Evolutionary conservation across 805 yeast genomes (phyloP), one percentile per base, ranked within the genome.

Genomic region (Ogataea methanolica): DNA sequence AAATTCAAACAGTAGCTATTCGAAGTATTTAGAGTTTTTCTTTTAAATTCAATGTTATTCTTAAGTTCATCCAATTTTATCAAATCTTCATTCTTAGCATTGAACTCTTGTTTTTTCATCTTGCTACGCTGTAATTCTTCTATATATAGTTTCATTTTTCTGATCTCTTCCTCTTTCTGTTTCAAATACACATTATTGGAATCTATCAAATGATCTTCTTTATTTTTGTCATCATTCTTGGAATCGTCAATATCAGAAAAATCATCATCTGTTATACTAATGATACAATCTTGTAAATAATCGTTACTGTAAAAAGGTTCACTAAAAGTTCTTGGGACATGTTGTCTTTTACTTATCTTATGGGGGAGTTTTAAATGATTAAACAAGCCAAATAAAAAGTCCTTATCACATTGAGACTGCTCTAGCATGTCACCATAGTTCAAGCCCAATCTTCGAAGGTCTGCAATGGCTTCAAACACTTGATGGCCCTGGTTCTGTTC

Each of bases 211-310:
- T 36, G 43, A 19, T 42, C 36, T 33, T 44, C 44, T 4, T 19
- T 39, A 14, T 46, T 31, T 4, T 16, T 39, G 16, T 41, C 45
- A n/a, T 33, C 45, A 14, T 39, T 15, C 17, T 42, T 43, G 3
- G 17, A 45, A 12, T 49, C 50, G 12, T 39, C 47, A 6, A 29
- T 45, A 6, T 84, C 87, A 11, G 48, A 51, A 31, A 33, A 16
- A n/a, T 52, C 57, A 48, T 78, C 88, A 55, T 80, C 62, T 39
- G 54, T 54, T 31, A 59, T 33, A n/a, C 48, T 56, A 7, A 59
- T 48, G 9, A 44, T 44, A 45, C 57, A 35, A 16, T 49, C 34
- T 9, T 46, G 37, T 33, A 52, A 39, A 61, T 62, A 59, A n/a
- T 45, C 48, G 29, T 33, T 41, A 41, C 48, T 45, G 39, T 55